Evolutionary conservation across 352 stramenopile genomes (phyloP), one percentile per base, ranked within the genome.

Genomic region (Phytophthora pistaciae): DNA sequence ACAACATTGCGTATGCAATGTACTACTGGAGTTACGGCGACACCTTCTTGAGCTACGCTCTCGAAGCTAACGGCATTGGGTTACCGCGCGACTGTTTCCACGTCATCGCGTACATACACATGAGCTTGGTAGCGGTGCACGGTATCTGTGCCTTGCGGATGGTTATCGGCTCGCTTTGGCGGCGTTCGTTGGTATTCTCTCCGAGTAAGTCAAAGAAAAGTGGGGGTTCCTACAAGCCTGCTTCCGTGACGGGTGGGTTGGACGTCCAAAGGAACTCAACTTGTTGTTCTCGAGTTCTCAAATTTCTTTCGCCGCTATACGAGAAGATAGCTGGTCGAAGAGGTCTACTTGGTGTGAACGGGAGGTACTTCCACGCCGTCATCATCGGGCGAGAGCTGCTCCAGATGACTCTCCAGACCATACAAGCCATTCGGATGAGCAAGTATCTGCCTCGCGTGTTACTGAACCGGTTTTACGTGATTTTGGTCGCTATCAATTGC

Each of bases 381-480:
- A 18, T 70, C 38, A 56, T 70, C 25, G 53, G 55, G 3, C 68
- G 72, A 1, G 63, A 79, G 27, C 11, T 76, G 11, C 5, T 70
- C 7, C 68, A 79, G 50, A 54, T 68, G 16, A 33, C 61, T 0
- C 38, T 72, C 20, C 72, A 79, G 11, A 65, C 55, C 1, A n/a
- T 44, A 2, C 72, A 79, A 44, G 68, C 63, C n/a, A 65, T 74
- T 52, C 60, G 61, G 14, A 80, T 80, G 60, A 80, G 73, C 40
- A 61, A 66, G 40, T 69, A 66, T 16, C 52, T 80, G 11, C 49
- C 73, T 31, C 60, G 59, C 14, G 5, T 69, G 14, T 67, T 74
- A 46, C 59, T 85, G 27, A 79, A 85, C 48, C 61, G 69, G 3
- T 68, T 83, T 20, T 80, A 75, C 14, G 68, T 77, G 18, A 48